phyloP scores from a whole-genome alignment of 2,329 filamentous ascomycete genomes.

The Aureobasidium sp. region DNA sequence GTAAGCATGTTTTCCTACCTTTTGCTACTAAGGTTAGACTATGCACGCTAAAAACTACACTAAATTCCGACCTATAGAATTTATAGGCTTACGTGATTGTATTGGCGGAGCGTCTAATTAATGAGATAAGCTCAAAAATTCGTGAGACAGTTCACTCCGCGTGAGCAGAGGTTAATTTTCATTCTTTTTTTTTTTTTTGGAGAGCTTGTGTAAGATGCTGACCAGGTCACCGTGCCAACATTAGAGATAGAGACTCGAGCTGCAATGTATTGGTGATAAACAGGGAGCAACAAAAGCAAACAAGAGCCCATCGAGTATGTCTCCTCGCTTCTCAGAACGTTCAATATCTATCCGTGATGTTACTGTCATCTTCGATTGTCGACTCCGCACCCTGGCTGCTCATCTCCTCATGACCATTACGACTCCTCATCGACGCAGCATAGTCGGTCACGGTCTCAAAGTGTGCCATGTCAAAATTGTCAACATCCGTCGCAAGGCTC shows the following conservation, averaged over 20 bases:
- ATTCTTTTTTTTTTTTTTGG: no score
- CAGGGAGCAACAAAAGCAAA: no score
- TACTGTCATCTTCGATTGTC: neutral
- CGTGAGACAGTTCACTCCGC: no score
- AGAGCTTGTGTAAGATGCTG: no score
- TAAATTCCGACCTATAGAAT: neutral
- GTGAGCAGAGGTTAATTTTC: no score
- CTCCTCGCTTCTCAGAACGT: no score
- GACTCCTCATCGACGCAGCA: neutral
- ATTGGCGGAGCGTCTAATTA: neutral
- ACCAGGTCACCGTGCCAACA: no score
- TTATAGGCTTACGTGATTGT: neutral
- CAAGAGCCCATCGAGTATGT: no score
- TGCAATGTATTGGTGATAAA: no score
- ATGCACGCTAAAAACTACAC: neutral
- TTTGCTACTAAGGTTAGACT: neutral
- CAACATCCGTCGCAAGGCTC: neutral
- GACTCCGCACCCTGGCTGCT: neutral
- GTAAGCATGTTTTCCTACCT: neutral
- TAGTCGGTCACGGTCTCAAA: neutral
- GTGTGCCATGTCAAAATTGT: neutral
- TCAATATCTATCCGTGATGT: neutral
- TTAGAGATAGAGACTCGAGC: no score
- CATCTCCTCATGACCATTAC: neutral
- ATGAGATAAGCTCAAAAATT: neutral